phyloP scores from a whole-genome alignment of 495 filamentous ascomycete species.

The Penicillium paradoxum region DNA sequence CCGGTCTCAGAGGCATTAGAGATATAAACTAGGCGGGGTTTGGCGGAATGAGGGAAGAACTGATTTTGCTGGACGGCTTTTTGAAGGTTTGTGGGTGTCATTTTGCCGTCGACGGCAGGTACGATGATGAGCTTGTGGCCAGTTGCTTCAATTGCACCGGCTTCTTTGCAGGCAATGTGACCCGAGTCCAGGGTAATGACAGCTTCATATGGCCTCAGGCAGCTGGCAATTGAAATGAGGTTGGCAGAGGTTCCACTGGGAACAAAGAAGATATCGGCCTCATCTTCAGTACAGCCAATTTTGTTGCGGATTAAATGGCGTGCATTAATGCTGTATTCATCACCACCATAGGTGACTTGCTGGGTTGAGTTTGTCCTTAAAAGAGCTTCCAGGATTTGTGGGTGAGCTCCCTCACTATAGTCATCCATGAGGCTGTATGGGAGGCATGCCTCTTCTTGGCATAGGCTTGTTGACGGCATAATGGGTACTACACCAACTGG shows the following conservation, averaged over 20 bases:
- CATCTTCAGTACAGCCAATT: slow-evolving; percentile 28
- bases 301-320: slow-evolving; percentile 29
- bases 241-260: slow-evolving; percentile 43
- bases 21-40: slow-evolving; percentile 40
- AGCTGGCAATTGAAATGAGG: slow-evolving; percentile 42
- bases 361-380: slow-evolving; percentile 35
- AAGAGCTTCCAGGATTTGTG: slow-evolving; percentile 39
- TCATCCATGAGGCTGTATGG: slow-evolving; percentile 44
- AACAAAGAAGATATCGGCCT: slow-evolving; percentile 42
- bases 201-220: slow-evolving; percentile 40
- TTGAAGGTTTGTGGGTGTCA: slow-evolving; percentile 34
- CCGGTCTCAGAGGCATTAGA: slow-evolving; percentile 43
- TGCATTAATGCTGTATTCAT: slow-evolving; percentile 31
- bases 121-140: slow-evolving; percentile 44
- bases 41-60: slow-evolving; percentile 43
- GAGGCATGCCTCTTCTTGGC: slow-evolving; percentile 27
- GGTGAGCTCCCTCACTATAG: slow-evolving; percentile 45
- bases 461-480: slow-evolving; percentile 27
- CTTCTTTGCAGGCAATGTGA: slow-evolving; percentile 42
- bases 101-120: slow-evolving; percentile 35
- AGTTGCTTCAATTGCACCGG: slow-evolving; percentile 42
- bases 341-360: slow-evolving; percentile 38
- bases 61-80: slow-evolving; percentile 33
- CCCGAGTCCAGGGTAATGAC: slow-evolving; percentile 39
- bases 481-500: not conserved